These are phyloP conservation scores for Craspedostauros australis DNA, from an alignment of 108 stramenopile genomes.

Conservation along the genomic window DNA sequence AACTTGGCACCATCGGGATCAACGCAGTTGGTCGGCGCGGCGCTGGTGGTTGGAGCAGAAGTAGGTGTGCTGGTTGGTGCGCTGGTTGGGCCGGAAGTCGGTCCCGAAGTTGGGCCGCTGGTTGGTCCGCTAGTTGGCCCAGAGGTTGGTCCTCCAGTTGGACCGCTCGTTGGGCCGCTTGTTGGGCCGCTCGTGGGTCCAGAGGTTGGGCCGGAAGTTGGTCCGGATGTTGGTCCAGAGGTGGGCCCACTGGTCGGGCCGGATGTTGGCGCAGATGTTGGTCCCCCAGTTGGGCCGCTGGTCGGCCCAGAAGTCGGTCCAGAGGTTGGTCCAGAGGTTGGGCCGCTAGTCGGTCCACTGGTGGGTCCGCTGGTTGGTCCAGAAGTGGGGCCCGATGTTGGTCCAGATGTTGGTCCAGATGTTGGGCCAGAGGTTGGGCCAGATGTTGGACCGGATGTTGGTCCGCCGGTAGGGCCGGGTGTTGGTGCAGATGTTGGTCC, in stretches of 20 bases:
- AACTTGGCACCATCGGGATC: no score
- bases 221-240: not conserved
- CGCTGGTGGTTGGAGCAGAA: not conserved
- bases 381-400: constrained; percentile 2
- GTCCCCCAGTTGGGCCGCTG: not conserved
- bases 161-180: not conserved
- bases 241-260: constrained; percentile 4
- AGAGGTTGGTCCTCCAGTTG: constrained; percentile 1
- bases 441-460: constrained; percentile 5
- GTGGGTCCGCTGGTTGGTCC: constrained; percentile 4
- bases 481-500: constrained; percentile 6
- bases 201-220: constrained; percentile 2
- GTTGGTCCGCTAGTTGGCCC: constrained; percentile 1
- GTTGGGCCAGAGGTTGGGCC: constrained; percentile 2
- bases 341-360: not conserved
- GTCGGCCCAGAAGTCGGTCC: constrained; percentile 3
- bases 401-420: constrained; percentile 1
- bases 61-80: constrained; percentile 1
- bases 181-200: constrained; percentile 1
- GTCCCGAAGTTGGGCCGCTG: not conserved
- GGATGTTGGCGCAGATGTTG: constrained; percentile 1
- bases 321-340: constrained; percentile 1
- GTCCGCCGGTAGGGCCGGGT: constrained; percentile 1
- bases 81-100: not conserved
- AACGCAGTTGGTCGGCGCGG: not conserved